Evolutionary conservation across 129 eudicot genomes (phyloP).

Genomic region (Tanacetum coccineum): DNA sequence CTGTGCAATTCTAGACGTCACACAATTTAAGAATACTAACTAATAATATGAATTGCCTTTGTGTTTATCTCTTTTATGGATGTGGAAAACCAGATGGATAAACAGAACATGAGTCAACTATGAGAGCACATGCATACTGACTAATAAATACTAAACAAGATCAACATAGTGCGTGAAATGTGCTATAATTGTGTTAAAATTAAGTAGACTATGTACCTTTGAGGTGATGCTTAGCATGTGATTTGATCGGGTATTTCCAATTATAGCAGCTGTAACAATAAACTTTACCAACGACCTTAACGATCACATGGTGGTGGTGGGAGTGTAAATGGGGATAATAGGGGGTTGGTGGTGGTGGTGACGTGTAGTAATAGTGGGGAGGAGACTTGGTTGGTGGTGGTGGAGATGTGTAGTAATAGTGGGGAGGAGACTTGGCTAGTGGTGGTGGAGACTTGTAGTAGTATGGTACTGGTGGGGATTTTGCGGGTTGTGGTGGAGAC

Average conservation of each 20-base stretch:
- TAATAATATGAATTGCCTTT: not conserved
- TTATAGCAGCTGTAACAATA: slow-evolving; percentile 61
- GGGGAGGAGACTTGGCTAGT: too few relatives aligned
- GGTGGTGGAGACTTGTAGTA: slow-evolving; percentile 34
- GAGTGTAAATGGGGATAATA: slow-evolving; percentile 36
- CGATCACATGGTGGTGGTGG: slow-evolving; percentile 29
- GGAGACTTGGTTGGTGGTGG: slow-evolving; percentile 25
- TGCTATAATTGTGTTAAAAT: not conserved
- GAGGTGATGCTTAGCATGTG: slow-evolving; percentile 60
- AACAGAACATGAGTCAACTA: slow-evolving; percentile 10
- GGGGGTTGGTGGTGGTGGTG: slow-evolving; percentile 54
- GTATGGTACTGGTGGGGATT: slow-evolving; percentile 29
- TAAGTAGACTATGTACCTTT: slow-evolving; percentile 37
- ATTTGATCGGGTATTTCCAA: slow-evolving; percentile 47
- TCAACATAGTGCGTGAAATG: not conserved
- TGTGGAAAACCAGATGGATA: slow-evolving; percentile 10
- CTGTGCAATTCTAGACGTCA: not conserved
- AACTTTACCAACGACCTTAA: slow-evolving; percentile 58
- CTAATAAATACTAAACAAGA: not conserved
- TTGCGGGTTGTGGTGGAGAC: slow-evolving; percentile 27
- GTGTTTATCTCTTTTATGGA: not conserved
- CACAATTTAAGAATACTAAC: not conserved
- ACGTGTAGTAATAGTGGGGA: slow-evolving; percentile 41
- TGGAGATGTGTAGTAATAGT: too few relatives aligned
- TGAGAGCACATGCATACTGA: slow-evolving; percentile 8